Base-by-base conservation (phyloP, 176 grass and related monocot genomes). In the Triticum aestivum region DNA sequence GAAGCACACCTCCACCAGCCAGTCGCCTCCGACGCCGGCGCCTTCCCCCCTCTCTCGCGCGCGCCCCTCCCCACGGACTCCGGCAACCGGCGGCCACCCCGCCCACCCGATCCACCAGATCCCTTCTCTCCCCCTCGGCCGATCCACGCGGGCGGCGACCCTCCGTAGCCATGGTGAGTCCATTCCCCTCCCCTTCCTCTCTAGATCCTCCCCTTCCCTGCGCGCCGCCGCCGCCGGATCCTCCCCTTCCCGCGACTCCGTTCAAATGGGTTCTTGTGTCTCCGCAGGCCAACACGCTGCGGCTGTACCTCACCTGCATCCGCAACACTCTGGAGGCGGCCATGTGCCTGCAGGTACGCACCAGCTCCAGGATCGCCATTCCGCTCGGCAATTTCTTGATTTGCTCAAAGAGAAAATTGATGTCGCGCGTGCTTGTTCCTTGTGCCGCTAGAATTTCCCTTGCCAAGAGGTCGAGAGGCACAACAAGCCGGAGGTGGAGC, bases 391-490 rank as follows among this genome's bases (percentile, higher is more conserved):
- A 8, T 77, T 88, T 61, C 1, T 11, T 75, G 38, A 74, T 65
- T 65, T 39, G 12, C 13, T 33, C 11, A 24, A 2, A 5, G 14
- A 52, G 4, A 17, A 6, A 52, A 75, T 13, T 56, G 0, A 75
- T 20, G 65, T 35, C 17, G 30, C 61, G 3, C 66, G 8, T 79
- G 15, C 39, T 62, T 86, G 3, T 6, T 86, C 81, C 56, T 6
- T 86, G 75, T 49, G n/a, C 77, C 18, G 70, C 17, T 58, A 95
- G 96, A 95, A 95, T 92, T 98, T 98, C 70, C 96, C 93, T 89
- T 98, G 96, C 77, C 96, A 98, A 91, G 96, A 98, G 90, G 93
- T 98, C 23, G 96, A 98, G 86, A 88, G 96, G 80, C 90, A 98
- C 75, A 98, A 98, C 91, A 98, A 98, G 34, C 96, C 93, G 26